A percentile compares a stretch with the other conserved stretches of the same genome.
Evolutionary conservation across 768 basidiomycete species (phyloP).

Genomic region (Suillus plorans): DNA sequence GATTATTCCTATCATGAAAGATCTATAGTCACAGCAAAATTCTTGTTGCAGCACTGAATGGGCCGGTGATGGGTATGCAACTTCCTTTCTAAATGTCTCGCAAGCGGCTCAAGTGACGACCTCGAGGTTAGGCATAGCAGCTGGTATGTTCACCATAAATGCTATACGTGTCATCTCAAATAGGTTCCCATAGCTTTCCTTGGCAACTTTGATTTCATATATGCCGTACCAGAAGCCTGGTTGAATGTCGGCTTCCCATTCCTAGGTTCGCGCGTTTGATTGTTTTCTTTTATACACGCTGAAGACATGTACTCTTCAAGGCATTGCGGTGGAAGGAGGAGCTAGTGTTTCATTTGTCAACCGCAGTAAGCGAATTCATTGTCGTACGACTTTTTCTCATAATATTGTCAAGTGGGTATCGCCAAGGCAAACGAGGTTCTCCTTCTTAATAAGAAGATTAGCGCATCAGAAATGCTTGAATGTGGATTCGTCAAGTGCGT

Average conservation of each 20-base stretch:
- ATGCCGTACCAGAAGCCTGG: conserved; percentile 60
- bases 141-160: conserved; percentile 39
- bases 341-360: conserved; percentile 70
- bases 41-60: conserved; percentile 69
- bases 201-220: conserved; percentile 78
- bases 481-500: conserved; percentile 67
- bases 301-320: conserved; percentile 31
- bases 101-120: neutral
- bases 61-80: conserved; percentile 68
- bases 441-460: conserved; percentile 67
- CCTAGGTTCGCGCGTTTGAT: conserved; percentile 38
- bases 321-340: conserved; percentile 67
- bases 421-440: conserved; percentile 71
- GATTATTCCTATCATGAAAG: conserved; percentile 30
- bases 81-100: neutral
- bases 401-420: conserved; percentile 53
- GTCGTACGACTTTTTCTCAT: neutral
- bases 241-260: conserved; percentile 68
- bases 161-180: neutral
- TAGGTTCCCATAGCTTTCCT: conserved; percentile 47
- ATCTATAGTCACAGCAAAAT: conserved; percentile 70
- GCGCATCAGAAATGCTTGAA: conserved; percentile 52
- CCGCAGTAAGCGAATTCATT: conserved; percentile 44
- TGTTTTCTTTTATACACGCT: neutral
- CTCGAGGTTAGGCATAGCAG: conserved; percentile 53